Percentiles rank a stretch among this genome's conserved stretches.
Conservation (phyloP, 768 basidiomycete genomes). For the Aureoboletus auriporus region DNA sequence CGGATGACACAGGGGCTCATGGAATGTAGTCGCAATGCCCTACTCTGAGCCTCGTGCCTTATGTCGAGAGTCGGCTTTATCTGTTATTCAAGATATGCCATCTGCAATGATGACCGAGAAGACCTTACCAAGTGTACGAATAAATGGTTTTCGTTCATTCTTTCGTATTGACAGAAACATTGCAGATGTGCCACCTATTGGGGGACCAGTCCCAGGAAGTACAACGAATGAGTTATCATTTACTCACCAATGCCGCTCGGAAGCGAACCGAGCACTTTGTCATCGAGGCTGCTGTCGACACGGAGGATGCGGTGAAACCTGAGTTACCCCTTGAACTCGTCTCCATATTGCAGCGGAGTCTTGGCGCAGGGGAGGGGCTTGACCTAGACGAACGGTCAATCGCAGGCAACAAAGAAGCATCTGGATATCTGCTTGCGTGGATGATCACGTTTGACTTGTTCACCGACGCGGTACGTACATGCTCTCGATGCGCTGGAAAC, state of each 20-base stretch:
- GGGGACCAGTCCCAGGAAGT: conserved; percentile 58
- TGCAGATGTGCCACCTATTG: conserved; percentile 78
- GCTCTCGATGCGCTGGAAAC: too few species aligned
- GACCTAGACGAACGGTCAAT: conserved; percentile 39
- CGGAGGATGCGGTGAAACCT: conserved; percentile 48
- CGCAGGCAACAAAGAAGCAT: conserved; percentile 36
- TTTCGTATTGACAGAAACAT: neutral
- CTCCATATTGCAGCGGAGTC: conserved; percentile 49
- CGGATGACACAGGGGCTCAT: neutral
- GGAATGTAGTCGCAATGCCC: conserved; percentile 9
- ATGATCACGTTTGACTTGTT: conserved; percentile 88
- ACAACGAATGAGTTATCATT: conserved; percentile 73
- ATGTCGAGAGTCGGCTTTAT: conserved; percentile 65
- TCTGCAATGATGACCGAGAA: conserved; percentile 55
- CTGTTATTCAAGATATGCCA: conserved; percentile 66
- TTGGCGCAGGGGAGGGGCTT: conserved; percentile 38
- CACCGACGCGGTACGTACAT: conserved; percentile 64
- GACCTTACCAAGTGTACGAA: conserved; percentile 58
- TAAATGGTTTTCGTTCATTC: neutral
- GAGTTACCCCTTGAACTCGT: conserved; percentile 68
- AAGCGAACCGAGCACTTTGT: conserved; percentile 81
- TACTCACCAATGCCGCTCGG: conserved; percentile 65
- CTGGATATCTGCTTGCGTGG: conserved; percentile 80
- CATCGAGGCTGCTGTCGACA: conserved; percentile 81
- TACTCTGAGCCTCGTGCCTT: conserved; percentile 57